Base-by-base conservation (phyloP, 768 basidiomycete genomes). In the Calocybe cyanea region DNA sequence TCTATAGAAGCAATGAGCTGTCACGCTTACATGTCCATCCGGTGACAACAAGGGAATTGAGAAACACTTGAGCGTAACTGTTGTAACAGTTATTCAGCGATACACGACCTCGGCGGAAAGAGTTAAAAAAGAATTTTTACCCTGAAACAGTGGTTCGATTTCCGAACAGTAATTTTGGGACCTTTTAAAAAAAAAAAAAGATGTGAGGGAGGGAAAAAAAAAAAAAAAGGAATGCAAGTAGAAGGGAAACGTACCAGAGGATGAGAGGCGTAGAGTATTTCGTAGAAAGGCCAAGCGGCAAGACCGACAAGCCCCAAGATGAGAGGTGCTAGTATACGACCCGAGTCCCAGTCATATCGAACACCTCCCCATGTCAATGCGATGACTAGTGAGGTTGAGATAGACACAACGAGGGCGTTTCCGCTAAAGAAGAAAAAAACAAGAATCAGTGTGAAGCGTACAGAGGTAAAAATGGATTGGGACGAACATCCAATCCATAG, bases 401-500 rank as follows among this genome's bases (percentile, higher is more conserved):
- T 25, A 6, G 24, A 13, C 7, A 41, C 40, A 15, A 41, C 28
- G 7, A 41, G 23, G 14, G 40, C 24, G 30, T 41, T 41, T 41
- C 40, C 40, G 18, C 40, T 41, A n/a, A 24, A 41, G 25, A 28
- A 6, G 11, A 11, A 28, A 28, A 11, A 18, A 13, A 13, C 20
- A 9, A 24, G 9, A 25, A 28, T 38, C 3, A 36, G 35, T 20
- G 15, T 3, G 7, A n/a, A 7, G 5, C n/a, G 6, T 8, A 2
- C 3, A 17, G 23, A 9, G 11, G 19, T 38, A 7, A 7, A 23
- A 20, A 11, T 21, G 2, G 23, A 38, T 4, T 23, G 25, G 6
- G n/a, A 37, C 43, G 21, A 5, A 75, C 71, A 67, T 60, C 68
- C 69, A 75, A 43, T 75, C 72, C 35, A 77, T 62, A 5, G 53